Evolutionary conservation across 805 yeast genomes (phyloP).

Genomic region (Cyberlindnera saturnus): DNA sequence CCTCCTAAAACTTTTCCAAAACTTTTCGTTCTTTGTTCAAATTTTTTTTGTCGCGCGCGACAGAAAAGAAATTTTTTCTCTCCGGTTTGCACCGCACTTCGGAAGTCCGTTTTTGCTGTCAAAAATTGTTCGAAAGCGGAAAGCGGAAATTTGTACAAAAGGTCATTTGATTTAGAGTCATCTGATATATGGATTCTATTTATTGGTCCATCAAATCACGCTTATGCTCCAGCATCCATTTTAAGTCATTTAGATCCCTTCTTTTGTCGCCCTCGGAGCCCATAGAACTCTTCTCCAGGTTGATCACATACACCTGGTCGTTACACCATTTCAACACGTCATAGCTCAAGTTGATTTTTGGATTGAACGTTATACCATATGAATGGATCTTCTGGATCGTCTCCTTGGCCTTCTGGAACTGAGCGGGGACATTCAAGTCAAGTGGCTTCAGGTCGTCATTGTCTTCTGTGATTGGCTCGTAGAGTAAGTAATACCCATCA

Average conservation of each 20-base stretch:
- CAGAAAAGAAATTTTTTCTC: no score
- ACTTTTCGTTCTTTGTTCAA: no score
- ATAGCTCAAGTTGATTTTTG: conserved; percentile 6
- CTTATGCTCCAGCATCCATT: conserved; percentile 8
- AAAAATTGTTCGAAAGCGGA: no score
- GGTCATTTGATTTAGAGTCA: no score
- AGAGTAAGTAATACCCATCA: conserved; percentile 23
- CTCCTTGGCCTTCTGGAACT: conserved; percentile 12
- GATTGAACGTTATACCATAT: conserved; percentile 18
- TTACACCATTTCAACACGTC: conserved; percentile 18
- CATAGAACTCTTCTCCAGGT: conserved; percentile 18
- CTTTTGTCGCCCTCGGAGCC: conserved; percentile 1
- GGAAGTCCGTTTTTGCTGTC: no score
- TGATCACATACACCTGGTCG: conserved; percentile 16
- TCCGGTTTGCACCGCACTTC: no score
- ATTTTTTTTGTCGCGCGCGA: no score
- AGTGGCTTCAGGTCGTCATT: conserved; percentile 13
- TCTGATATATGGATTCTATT: no score
- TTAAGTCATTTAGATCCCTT: conserved; percentile 13
- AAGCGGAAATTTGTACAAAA: no score
- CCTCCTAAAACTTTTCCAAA: no score
- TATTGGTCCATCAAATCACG: neutral
- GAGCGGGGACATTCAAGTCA: conserved; percentile 7
- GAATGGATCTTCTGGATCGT: conserved; percentile 16
- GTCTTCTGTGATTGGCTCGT: conserved; percentile 16